Evolutionary conservation across 768 basidiomycete species (phyloP).

Genomic region (Kwoniella europaea): DNA sequence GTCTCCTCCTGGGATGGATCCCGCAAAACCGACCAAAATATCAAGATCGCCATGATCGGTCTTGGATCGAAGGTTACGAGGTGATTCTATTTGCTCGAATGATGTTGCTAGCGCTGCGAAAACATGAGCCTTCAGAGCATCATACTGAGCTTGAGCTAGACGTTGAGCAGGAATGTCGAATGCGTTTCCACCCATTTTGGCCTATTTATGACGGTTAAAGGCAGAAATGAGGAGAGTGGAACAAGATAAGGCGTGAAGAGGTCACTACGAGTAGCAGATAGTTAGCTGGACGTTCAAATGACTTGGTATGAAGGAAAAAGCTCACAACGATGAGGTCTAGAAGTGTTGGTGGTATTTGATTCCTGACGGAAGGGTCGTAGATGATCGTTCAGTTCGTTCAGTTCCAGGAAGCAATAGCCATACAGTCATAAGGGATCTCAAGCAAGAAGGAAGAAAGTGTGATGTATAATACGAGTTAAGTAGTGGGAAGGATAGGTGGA

Average conservation of each 20-base stretch:
- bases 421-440: neutral
- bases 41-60: constrained; percentile 48
- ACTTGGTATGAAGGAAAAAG: too few relatives aligned
- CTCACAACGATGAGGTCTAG: too few relatives aligned
- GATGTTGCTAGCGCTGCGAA: constrained; percentile 2
- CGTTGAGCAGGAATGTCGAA: constrained; percentile 34
- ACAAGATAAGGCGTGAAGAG: too few relatives aligned
- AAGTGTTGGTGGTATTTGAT: too few relatives aligned
- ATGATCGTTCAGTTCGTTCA: neutral
- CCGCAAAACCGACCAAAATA: constrained; percentile 21
- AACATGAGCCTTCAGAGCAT: constrained; percentile 15
- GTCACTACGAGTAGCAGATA: too few relatives aligned
- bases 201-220: too few relatives aligned
- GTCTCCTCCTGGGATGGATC: constrained; percentile 6
- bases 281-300: too few relatives aligned
- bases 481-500: neutral
- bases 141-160: constrained; percentile 29
- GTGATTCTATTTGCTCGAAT: constrained; percentile 14
- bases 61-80: constrained; percentile 27
- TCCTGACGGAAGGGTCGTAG: neutral
- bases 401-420: neutral
- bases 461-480: neutral
- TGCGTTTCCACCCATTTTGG: constrained; percentile 44
- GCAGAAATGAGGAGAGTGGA: too few relatives aligned
- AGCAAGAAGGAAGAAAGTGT: neutral